These are phyloP conservation scores for Agarophyton chilense DNA, from an alignment of 23 red algal species.

Conservation along the genomic window DNA sequence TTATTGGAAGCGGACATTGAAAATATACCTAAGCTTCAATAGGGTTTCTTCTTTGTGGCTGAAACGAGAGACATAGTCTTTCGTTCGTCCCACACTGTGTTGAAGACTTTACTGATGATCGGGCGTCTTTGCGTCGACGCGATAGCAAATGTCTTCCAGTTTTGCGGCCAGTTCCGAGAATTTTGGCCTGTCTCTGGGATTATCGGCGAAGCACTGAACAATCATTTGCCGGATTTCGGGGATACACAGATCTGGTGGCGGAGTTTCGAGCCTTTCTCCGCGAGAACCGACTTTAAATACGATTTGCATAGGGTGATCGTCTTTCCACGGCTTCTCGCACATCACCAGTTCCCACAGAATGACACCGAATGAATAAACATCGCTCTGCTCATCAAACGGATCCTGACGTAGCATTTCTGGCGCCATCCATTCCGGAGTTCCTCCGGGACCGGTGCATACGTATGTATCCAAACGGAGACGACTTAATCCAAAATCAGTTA, in stretches of 20 bases:
- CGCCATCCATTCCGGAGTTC: conserved; percentile 99
- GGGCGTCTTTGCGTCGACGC: too few relatives aligned
- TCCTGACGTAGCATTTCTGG: conserved; percentile 96
- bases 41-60: too few relatives aligned
- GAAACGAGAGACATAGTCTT: too few relatives aligned
- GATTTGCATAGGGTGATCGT: conserved; percentile 97
- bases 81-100: too few relatives aligned
- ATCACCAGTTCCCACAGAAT: conserved; percentile 99
- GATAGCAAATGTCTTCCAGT: too few relatives aligned
- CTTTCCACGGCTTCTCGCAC: conserved; percentile 94
- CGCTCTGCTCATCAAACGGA: conserved; percentile 82
- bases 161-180: conserved; percentile 30
- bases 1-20: too few relatives aligned
- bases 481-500: conserved; percentile 96
- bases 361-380: conserved; percentile 98
- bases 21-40: too few relatives aligned
- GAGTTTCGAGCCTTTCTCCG: conserved; percentile 83
- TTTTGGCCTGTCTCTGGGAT: conserved; percentile 67
- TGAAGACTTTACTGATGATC: too few relatives aligned
- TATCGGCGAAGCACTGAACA: conserved; percentile 72
- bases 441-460: conserved; percentile 92
- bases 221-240: conserved; percentile 85
- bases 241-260: conserved; percentile 61
- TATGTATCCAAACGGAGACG: conserved; percentile 73
- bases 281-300: conserved; percentile 87